Base-by-base conservation (phyloP, 345 rosid species). In the Salix viminalis region DNA sequence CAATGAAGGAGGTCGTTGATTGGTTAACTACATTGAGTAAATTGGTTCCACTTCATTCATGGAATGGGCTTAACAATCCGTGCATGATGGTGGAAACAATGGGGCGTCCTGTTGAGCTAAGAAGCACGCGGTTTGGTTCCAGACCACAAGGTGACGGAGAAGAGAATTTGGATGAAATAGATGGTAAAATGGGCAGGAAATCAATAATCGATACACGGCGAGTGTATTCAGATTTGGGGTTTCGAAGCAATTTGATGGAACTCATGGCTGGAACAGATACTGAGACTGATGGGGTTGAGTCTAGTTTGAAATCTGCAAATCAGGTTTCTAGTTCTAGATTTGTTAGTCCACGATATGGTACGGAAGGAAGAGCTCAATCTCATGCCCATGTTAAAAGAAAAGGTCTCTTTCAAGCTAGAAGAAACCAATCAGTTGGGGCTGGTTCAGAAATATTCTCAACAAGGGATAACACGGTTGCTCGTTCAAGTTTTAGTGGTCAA, bases 81-180 rank as follows among this genome's bases (percentile, higher is more conserved):
- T 96, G 99, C 83, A 75, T 90, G 95, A 91, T 94, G 99, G 94
- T 96, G 42, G 99, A 96, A 84, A 91, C 97, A 0, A 73, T 90
- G 82, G 98, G 95, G 50, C 87, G 83, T 26, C 98, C 98, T 1
- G 91, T 92, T 10, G 92, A 89, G 68, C 74, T 78, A 60, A 88
- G 83, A 78, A 83, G 65, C 54, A 34, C 76, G n/a, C 79, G 71
- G 41, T 69, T 64, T 16, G 73, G 71, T 65, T 26, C 67, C 48
- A 80, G 76, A 71, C 70, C 70, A 18, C 77, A 65, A 37, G 83
- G 74, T 42, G 68, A 34, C 62, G 82, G 70, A 42, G 82, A 71
- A n/a, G 83, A 79, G 34, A 76, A 67, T 54, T 70, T 72, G 72
- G 81, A 88, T 67, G 85, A 66, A 32, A 34, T 64, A 32, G 90